Evolutionary conservation across 2,329 filamentous ascomycete species (phyloP), one percentile per base, ranked within the genome.

Genomic region (Chalaropsis ovoidea): DNA sequence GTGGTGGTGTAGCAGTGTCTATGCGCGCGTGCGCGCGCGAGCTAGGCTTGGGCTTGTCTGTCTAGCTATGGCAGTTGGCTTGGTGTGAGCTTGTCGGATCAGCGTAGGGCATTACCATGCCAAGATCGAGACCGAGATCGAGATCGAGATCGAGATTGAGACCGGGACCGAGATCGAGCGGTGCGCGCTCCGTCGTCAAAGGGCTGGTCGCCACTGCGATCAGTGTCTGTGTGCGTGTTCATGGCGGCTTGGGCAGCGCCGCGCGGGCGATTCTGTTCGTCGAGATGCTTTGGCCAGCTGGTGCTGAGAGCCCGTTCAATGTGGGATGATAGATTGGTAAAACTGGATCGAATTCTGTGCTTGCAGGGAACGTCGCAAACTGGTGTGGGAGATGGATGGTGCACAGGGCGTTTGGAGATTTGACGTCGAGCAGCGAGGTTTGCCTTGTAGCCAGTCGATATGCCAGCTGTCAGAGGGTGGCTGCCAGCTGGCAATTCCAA

Each of bases 21-120:
- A 24, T 15, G 22, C 52, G 61, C 43, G 43, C 22, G 15, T 13
- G 54, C 54, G 22, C 52, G 61, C 43, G 43, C 22, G 15, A 22
- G 54, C 54, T 7, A 39, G 54, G n/a, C 58, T 49, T 62, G 43
- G 43, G 56, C 41, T 66, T n/a, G 52, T 63, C 27, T 60, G 19
- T 43, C 41, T 22, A 60, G 56, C 62, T 41, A n/a, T 49, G 62
- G 45, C 45, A 64, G 47, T 39, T 52, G 35, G 41, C 47, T 49
- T 64, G 62, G 45, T 54, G 45, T 39, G n/a, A 39, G n/a, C 31
- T 42, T 56, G 63, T 73, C 70, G 65, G 61, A 63, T 65, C 60
- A 65, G 66, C 65, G 61, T 42, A 56, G 58, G 60, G 67, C 72
- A 77, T 79, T 79, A 79, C 77, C 79, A 77, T 81, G 78, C 77